Conservation (phyloP, 208 protist genomes). For the Wallacemonas sp. region DNA sequence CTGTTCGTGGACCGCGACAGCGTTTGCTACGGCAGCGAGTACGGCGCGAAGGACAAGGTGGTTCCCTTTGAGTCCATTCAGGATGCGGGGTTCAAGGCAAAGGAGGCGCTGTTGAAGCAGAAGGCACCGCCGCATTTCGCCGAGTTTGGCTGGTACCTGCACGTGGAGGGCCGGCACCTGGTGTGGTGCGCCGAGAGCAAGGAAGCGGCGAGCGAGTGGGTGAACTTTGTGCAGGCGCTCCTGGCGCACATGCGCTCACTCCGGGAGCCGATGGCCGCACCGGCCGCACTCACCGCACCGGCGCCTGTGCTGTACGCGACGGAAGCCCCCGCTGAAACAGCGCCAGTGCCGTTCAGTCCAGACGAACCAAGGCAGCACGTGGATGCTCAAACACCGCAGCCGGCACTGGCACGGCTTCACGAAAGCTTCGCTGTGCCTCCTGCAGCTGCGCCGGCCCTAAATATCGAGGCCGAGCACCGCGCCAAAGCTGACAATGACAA, state of each 20-base stretch:
- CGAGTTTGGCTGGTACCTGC: constrained; percentile 57
- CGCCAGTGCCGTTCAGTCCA: no score
- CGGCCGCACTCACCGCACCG: no score
- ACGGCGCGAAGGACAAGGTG: constrained; percentile 37
- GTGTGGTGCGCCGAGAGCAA: constrained; percentile 57
- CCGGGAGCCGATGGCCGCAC: neutral
- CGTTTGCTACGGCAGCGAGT: constrained; percentile 52
- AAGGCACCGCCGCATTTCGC: constrained; percentile 40
- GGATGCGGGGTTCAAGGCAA: constrained; percentile 26
- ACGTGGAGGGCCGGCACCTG: constrained; percentile 35
- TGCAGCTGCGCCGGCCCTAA: no score
- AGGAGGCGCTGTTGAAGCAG: constrained; percentile 32
- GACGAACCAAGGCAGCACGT: no score
- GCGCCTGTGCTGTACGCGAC: no score
- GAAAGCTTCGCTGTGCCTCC: neutral
- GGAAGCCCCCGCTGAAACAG: no score
- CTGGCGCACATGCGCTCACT: constrained; percentile 29
- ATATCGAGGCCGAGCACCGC: no score
- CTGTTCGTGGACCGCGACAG: constrained; percentile 45
- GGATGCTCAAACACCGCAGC: no score
- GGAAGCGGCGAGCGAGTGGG: constrained; percentile 39
- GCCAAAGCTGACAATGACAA: no score
- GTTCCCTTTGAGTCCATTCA: constrained; percentile 52
- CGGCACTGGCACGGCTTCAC: no score
- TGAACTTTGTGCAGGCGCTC: constrained; percentile 39